phyloP scores from a whole-genome alignment of 2,329 filamentous ascomycete genomes.

The Cladophialophora immunda region DNA sequence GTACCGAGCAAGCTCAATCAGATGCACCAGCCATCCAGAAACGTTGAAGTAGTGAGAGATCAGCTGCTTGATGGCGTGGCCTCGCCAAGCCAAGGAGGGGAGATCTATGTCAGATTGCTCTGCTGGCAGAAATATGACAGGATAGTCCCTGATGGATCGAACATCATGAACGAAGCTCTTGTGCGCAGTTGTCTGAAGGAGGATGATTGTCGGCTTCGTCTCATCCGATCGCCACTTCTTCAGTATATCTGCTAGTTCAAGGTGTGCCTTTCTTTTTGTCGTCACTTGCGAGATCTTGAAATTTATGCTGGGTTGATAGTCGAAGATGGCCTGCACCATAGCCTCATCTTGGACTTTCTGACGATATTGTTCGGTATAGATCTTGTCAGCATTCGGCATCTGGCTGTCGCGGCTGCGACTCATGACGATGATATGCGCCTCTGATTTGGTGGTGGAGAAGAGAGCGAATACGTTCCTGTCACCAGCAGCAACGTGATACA shows the following conservation, averaged over 20 bases:
- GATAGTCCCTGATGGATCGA: conserved; percentile 82
- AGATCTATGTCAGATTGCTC: conserved; percentile 86
- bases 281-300: conserved; percentile 91
- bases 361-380: conserved; percentile 80
- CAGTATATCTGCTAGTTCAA: conserved; percentile 86
- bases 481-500: conserved; percentile 90
- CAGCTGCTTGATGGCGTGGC: conserved; percentile 83
- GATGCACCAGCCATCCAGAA: conserved; percentile 89
- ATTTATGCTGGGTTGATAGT: conserved; percentile 83
- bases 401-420: conserved; percentile 82
- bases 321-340: conserved; percentile 80
- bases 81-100: conserved; percentile 92
- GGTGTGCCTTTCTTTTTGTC: conserved; percentile 84
- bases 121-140: conserved; percentile 80
- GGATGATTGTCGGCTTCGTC: conserved; percentile 78
- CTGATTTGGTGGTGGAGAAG: conserved; percentile 81
- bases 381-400: conserved; percentile 86
- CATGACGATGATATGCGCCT: conserved; percentile 88
- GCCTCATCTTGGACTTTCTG: conserved; percentile 71
- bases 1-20: conserved; percentile 87
- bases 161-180: conserved; percentile 84
- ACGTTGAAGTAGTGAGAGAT: conserved; percentile 91
- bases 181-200: conserved; percentile 88
- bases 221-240: conserved; percentile 93
- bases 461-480: conserved; percentile 93